phyloP scores from a whole-genome alignment of 495 filamentous ascomycete genomes.

The Penicillium argentinense region DNA sequence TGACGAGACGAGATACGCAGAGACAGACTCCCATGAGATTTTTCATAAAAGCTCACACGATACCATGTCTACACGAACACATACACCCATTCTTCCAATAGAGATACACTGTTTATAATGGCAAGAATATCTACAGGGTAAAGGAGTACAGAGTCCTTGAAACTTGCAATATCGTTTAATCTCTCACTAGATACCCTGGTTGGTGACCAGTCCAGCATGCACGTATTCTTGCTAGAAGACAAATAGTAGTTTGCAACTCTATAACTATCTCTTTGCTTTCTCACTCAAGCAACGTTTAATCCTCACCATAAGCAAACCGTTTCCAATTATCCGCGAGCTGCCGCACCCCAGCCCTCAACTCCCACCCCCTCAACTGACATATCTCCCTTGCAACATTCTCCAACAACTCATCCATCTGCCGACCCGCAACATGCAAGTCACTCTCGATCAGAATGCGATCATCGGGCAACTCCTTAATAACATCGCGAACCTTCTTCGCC shows the following conservation, averaged over 20 bases:
- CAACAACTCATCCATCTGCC: constrained; percentile 74
- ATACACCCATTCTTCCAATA: constrained; percentile 19
- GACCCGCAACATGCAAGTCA: constrained; percentile 83
- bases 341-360: constrained; percentile 66
- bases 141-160: too few species aligned
- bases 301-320: constrained; percentile 69
- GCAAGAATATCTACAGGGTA: constrained; percentile 4
- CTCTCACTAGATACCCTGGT: too few species aligned
- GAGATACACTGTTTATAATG: constrained; percentile 24
- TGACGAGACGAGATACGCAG: constrained; percentile 29
- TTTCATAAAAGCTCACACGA: constrained; percentile 18
- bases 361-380: constrained; percentile 78
- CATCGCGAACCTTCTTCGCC: constrained; percentile 53
- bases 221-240: too few species aligned
- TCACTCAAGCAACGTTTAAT: background rate
- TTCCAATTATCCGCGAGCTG: constrained; percentile 76
- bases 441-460: constrained; percentile 84
- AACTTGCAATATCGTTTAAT: too few species aligned
- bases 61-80: constrained; percentile 26
- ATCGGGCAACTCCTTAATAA: constrained; percentile 74
- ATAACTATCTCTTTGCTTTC: background rate
- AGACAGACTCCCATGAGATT: constrained; percentile 9
- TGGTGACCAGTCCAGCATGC: too few species aligned
- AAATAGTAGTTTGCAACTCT: too few species aligned
- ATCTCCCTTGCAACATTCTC: constrained; percentile 72